phyloP scores from a whole-genome alignment of 805 yeast species.

The Candida manassasensis region DNA sequence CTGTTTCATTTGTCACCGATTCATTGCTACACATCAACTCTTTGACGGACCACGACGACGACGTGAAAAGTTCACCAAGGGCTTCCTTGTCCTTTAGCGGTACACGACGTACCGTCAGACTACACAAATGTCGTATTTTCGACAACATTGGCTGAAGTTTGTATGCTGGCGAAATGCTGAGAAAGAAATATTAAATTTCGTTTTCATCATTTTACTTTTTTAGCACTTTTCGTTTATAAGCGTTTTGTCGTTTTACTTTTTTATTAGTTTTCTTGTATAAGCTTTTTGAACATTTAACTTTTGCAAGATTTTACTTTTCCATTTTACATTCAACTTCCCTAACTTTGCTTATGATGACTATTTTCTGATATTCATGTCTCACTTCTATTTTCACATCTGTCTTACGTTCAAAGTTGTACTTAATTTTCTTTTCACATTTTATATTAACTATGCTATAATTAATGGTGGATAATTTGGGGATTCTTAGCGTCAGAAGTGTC shows the following conservation, averaged over 20 bases:
- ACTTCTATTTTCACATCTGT: not conserved
- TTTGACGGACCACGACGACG: conserved; percentile 17
- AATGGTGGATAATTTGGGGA: not conserved
- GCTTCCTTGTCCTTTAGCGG: conserved; percentile 6
- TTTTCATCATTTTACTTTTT: too few relatives aligned
- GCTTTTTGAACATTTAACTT: too few relatives aligned
- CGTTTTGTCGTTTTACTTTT: too few relatives aligned
- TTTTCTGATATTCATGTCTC: too few relatives aligned
- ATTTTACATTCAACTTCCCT: too few relatives aligned
- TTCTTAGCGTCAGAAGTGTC: not conserved
- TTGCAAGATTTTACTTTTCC: too few relatives aligned
- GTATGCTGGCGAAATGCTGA: too few relatives aligned
- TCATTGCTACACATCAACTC: conserved; percentile 10
- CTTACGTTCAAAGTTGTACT: conserved; percentile 7
- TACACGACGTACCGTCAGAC: not conserved
- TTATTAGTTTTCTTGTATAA: too few relatives aligned
- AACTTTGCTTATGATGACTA: too few relatives aligned
- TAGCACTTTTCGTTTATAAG: too few relatives aligned
- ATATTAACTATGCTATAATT: conserved; percentile 2
- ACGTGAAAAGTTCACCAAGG: conserved; percentile 7
- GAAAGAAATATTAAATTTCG: too few relatives aligned
- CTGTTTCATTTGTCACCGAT: conserved; percentile 5
- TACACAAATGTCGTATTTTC: not conserved
- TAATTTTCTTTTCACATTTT: conserved; percentile 16
- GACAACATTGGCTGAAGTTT: not conserved